Conservation (phyloP, 2,329 filamentous ascomycete species). For the Aspergillus sp. region DNA sequence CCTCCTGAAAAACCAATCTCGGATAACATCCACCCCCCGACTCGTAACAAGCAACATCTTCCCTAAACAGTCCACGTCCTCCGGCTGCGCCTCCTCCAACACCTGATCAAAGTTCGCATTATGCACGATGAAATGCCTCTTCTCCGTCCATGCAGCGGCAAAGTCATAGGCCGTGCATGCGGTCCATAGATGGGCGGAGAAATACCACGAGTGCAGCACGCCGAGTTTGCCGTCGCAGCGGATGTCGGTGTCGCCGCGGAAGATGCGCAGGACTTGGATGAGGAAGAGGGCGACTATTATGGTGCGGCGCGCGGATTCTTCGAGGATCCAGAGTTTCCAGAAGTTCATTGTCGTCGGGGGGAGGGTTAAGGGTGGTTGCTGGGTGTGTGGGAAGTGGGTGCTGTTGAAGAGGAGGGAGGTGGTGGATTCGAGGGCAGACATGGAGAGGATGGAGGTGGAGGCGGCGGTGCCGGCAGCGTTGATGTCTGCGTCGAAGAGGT, state of each 20-base stretch:
- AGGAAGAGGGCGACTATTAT: conserved; percentile 52
- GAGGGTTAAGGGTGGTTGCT: conserved; percentile 30
- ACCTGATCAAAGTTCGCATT: conserved; percentile 24
- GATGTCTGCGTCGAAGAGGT: conserved; percentile 54
- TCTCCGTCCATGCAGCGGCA: conserved; percentile 27
- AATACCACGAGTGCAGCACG: conserved; percentile 29
- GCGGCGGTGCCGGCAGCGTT: conserved; percentile 38
- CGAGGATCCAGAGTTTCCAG: conserved; percentile 54
- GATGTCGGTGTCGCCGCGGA: conserved; percentile 18
- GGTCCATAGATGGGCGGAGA: conserved; percentile 29
- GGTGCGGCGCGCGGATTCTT: conserved; percentile 56
- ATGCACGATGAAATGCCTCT: conserved; percentile 26
- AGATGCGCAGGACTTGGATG: conserved; percentile 23
- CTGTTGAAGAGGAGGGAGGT: conserved; percentile 19
- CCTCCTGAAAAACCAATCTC: conserved; percentile 25
- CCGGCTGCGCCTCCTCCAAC: conserved; percentile 20
- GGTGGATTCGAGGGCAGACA: conserved; percentile 25
- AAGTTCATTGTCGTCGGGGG: conserved; percentile 42
- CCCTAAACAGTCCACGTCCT: conserved; percentile 30
- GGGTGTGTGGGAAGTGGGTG: conserved; percentile 18
- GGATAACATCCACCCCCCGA: conserved; percentile 24
- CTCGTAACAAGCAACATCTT: conserved; percentile 28
- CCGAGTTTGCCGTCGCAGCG: conserved; percentile 29
- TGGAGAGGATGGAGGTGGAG: conserved; percentile 36
- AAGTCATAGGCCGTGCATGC: conserved; percentile 29